Base-by-base conservation (phyloP, 257 asterid species). In the Solanum pimpinellifolium region DNA sequence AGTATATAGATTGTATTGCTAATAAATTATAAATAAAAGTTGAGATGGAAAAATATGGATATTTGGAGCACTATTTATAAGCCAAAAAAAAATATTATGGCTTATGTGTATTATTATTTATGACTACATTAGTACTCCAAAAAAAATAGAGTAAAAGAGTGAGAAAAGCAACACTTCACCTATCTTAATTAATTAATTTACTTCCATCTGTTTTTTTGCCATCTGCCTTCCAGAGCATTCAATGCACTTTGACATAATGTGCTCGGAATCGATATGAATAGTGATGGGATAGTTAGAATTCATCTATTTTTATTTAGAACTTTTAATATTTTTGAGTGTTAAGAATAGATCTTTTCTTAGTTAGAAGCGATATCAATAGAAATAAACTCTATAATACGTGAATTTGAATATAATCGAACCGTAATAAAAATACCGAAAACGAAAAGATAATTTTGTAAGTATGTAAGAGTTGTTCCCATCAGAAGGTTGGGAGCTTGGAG, bases 141-240 rank as follows among this genome's bases (percentile, higher is more conserved):
- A 33, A 33, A 33, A 33, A 33, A 65, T 56, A 70, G 87, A 85
- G 87, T 85, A 35, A 70, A 35, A 42, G 83, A 31, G n/a, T 85
- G 47, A 85, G 87, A 74, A 85, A 85, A 85, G 83, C 83, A 85
- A 85, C 87, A 69, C 68, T 70, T 70, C 87, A 85, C 81, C 87
- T 42, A 85, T 46, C n/a, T 25, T 25, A 47, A 47, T 80, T 80
- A 29, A 80, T 80, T 80, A 46, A 44, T 13, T 44, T 47, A 47
- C 85, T 27, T 78, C 66, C 66, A 78, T 47, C 85, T 47, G 42
- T 47, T 49, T 29, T 49, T 47, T 80, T 47, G 85, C 25, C 3
- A 25, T 44, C 84, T 23, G 84, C 84, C 84, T 16, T 80, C 25
- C 85, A 18, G 9, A 20, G 44, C 85, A 47, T 80, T 80, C 6